Conservation (phyloP, 805 yeast species). For the Debaryomyces maramus region DNA sequence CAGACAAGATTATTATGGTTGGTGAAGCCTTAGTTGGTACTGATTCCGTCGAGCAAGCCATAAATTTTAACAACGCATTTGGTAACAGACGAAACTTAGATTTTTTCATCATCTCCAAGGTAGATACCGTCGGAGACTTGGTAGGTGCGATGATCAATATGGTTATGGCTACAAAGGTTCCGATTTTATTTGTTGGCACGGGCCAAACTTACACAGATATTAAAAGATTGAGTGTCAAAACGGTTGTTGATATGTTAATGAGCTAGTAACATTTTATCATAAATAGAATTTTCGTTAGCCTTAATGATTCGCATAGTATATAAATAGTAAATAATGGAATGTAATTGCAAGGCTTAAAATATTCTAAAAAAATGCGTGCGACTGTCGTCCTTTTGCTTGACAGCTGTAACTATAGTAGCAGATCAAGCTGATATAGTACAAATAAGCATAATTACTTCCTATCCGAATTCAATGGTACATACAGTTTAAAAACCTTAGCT, state of each 20-base stretch:
- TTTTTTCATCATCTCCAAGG: slow-evolving; percentile 89
- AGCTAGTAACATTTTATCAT: too few relatives aligned
- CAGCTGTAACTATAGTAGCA: not conserved
- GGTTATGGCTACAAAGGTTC: slow-evolving; percentile 95
- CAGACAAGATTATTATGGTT: slow-evolving; percentile 96
- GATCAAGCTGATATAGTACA: too few relatives aligned
- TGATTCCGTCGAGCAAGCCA: slow-evolving; percentile 93
- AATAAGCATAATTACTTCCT: too few relatives aligned
- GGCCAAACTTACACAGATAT: slow-evolving; percentile 97
- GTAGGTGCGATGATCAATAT: slow-evolving; percentile 96
- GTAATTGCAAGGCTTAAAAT: not conserved
- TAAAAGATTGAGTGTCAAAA: slow-evolving; percentile 82
- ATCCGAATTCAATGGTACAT: not conserved
- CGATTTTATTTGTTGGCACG: slow-evolving; percentile 91
- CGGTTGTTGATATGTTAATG: slow-evolving; percentile 88
- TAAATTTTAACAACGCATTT: slow-evolving; percentile 88
- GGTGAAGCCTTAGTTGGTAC: slow-evolving; percentile 98
- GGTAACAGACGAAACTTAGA: slow-evolving; percentile 80
- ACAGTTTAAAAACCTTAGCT: too few relatives aligned
- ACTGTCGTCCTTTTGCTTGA: not conserved
- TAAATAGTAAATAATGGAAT: not conserved
- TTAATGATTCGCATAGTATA: too few relatives aligned
- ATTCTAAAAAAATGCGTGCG: not conserved
- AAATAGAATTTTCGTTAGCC: too few relatives aligned
- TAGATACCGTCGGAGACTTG: slow-evolving; percentile 96